Conservation (phyloP, 371 early-diverging fungal genomes). For the Chytridium lagenaria region DNA sequence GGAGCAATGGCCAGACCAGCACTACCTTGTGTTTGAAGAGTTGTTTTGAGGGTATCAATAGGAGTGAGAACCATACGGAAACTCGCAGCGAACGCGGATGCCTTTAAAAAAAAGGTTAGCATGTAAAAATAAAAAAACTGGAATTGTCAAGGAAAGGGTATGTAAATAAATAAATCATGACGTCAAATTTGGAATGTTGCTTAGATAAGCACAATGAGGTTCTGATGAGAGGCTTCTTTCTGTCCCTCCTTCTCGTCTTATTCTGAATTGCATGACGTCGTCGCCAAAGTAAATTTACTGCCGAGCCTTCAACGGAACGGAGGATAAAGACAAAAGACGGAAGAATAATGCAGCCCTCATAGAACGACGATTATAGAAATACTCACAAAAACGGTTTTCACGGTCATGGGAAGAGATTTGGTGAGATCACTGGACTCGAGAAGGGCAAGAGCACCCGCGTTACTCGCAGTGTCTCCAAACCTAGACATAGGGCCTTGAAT, state of each 20-base stretch:
- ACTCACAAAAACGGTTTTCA: slow-evolving; percentile 41
- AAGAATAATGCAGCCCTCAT: too few species aligned
- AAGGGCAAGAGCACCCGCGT: slow-evolving; percentile 47
- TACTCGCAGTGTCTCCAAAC: slow-evolving; percentile 50
- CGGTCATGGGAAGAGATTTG: slow-evolving; percentile 38
- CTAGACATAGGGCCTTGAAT: slow-evolving; percentile 51
- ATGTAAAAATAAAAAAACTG: neutral
- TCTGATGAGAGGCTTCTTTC: neutral
- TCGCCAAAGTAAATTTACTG: too few species aligned
- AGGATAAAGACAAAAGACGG: neutral
- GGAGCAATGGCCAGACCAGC: slow-evolving; percentile 31
- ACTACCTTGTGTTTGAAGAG: slow-evolving; percentile 46
- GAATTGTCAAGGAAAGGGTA: too few species aligned
- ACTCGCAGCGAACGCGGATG: slow-evolving; percentile 42
- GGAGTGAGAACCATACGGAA: slow-evolving; percentile 50
- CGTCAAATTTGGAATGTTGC: neutral
- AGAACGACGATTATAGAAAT: neutral
- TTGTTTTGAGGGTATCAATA: slow-evolving; percentile 53
- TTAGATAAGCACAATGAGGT: neutral
- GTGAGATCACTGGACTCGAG: slow-evolving; percentile 39
- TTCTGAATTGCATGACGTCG: too few species aligned
- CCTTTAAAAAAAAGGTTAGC: slow-evolving; percentile 7
- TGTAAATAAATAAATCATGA: too few species aligned
- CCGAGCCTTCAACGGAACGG: neutral
- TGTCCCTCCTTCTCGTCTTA: too few species aligned